Evolutionary conservation across 1,284 basidiomycete species (phyloP).

Genomic region (Apiotrichum porosum): DNA sequence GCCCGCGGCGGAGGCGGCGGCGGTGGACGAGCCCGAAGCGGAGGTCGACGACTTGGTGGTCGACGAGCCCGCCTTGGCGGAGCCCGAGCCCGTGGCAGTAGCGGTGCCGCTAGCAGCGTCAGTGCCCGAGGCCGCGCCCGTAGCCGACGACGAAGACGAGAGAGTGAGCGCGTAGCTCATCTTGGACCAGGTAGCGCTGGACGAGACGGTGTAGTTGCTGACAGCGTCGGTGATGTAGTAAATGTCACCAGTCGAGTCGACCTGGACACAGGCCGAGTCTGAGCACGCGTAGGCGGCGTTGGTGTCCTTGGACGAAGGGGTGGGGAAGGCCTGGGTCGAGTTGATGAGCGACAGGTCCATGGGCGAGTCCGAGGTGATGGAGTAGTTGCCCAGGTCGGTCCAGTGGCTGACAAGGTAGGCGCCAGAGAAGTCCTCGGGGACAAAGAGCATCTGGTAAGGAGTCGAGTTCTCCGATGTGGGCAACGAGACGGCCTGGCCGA

Average conservation of each 20-base stretch:
- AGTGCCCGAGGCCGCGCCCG: conserved; percentile 11
- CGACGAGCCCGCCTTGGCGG: neutral
- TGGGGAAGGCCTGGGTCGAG: conserved; percentile 65
- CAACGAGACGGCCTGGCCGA: conserved; percentile 71
- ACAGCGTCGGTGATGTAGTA: conserved; percentile 62
- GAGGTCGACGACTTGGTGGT: neutral
- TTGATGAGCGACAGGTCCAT: conserved; percentile 55
- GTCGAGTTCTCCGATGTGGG: conserved; percentile 59
- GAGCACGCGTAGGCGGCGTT: conserved; percentile 68
- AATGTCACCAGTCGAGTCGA: conserved; percentile 62
- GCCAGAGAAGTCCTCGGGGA: conserved; percentile 72
- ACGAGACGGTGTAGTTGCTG: conserved; percentile 40
- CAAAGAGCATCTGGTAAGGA: conserved; percentile 76
- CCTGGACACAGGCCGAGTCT: conserved; percentile 66
- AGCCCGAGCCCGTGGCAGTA: neutral
- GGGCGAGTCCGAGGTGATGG: conserved; percentile 31
- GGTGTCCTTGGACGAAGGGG: conserved; percentile 63
- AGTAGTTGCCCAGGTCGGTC: conserved; percentile 42
- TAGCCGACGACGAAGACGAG: conserved; percentile 14
- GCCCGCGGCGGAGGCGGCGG: neutral
- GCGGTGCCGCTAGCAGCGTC: conserved; percentile 1
- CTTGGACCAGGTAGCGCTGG: conserved; percentile 42
- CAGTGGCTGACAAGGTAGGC: conserved; percentile 64
- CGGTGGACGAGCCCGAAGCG: neutral
- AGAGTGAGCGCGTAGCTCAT: conserved; percentile 35